A percentile compares a stretch with the other conserved stretches of the same genome.
phyloP scores from a whole-genome alignment of 208 protist species.

The Phytomonas sp. region DNA sequence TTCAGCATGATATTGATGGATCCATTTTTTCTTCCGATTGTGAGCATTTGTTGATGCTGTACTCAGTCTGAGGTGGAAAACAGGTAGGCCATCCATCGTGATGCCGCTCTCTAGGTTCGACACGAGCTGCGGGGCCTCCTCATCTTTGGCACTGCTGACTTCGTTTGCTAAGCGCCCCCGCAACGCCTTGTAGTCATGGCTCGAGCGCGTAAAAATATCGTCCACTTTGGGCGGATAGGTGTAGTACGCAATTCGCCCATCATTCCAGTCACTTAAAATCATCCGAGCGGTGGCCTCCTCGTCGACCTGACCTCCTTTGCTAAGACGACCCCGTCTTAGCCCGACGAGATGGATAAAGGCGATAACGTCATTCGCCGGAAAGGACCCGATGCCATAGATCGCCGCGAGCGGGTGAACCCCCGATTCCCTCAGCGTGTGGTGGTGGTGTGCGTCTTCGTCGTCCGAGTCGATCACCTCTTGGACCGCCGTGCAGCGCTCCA shows the following conservation, averaged over 20 bases:
- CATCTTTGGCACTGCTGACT: conserved; percentile 9
- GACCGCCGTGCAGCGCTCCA: conserved; percentile 72
- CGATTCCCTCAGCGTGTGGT: conserved; percentile 11
- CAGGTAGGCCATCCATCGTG: conserved; percentile 74
- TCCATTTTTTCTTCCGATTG: neutral
- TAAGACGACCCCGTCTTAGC: conserved; percentile 67
- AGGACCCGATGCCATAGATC: conserved; percentile 78
- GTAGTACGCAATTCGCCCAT: conserved; percentile 94
- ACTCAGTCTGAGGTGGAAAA: conserved; percentile 73
- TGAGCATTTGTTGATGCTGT: neutral
- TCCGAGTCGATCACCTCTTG: conserved; percentile 12
- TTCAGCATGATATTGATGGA: neutral
- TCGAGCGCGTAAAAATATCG: conserved; percentile 32
- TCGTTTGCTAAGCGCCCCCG: conserved; percentile 7
- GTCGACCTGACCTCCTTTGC: conserved; percentile 84
- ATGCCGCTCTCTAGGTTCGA: conserved; percentile 26
- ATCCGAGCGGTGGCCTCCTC: conserved; percentile 86
- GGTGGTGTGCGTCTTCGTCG: conserved; percentile 24
- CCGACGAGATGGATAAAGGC: conserved; percentile 81
- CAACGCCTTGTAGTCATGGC: conserved; percentile 12
- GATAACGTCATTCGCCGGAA: conserved; percentile 63
- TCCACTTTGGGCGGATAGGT: conserved; percentile 83
- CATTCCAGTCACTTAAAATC: conserved; percentile 94
- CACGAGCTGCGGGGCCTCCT: conserved; percentile 44
- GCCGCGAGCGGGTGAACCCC: conserved; percentile 63